Evolutionary conservation across 108 stramenopile species (phyloP), one percentile per base, ranked within the genome.

Genomic region (Cyclostephanos invisitatus): DNA sequence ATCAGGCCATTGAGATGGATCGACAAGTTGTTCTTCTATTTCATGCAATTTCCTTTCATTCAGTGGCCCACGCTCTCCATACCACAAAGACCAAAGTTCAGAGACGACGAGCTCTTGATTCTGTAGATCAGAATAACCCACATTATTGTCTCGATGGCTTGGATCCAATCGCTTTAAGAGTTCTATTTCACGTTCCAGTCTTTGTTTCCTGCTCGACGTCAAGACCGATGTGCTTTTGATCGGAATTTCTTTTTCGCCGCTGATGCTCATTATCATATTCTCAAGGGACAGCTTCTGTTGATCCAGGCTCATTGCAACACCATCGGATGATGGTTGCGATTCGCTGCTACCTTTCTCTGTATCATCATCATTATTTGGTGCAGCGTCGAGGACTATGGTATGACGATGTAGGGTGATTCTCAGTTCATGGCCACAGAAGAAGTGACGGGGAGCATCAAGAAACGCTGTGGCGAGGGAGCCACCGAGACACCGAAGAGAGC

Each of bases 1-100:
- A 44, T 82, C 61, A 8, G 68, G 56, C 89, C 89, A 90, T 24
- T 40, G 10, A 2, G 53, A 36, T 25, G 86, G 80, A 22, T 27
- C 64, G 20, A 75, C 60, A 53, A 85, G 62, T 10, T 70, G 66
- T 38, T 82, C 81, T 48, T 78, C 77, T 29, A 67, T 56, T 1
- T 22, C 42, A 21, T 65, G 66, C 44, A 78, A 25, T 32, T 48
- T 66, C 64, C 32, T 58, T 46, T 72, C 77, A 47, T 78, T 78
- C 4, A 57, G 18, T 0, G 70, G 56, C 22, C 77, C 77, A 37
- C 61, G 61, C 46, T 72, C 71, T 1, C 77, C 70, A 57, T 78
- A 78, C 77, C 77, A 78, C 25, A 68, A 20, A 17, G 55, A 36
- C 77, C 77, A 78, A 36, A 78, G 60, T 32, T 68, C 65, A 14